A percentile compares a stretch with the other conserved stretches of the same genome.
Conservation (phyloP, 148 eudicot species). For the Silene uniflora region DNA sequence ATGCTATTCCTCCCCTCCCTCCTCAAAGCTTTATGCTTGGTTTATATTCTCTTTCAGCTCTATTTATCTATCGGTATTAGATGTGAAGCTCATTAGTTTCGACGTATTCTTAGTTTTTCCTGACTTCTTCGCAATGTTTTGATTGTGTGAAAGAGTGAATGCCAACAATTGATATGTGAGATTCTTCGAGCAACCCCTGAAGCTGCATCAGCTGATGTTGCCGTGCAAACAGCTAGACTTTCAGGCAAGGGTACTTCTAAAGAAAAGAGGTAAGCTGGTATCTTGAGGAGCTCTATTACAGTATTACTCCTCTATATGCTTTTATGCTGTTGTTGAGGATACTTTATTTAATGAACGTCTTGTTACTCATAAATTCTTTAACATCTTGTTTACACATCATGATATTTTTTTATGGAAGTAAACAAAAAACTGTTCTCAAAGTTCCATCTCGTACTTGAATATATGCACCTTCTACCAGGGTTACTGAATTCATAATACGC, state of each 20-base stretch:
- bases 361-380: not conserved
- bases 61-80: not conserved
- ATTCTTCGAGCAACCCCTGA: slow-evolving; percentile 98
- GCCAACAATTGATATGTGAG: slow-evolving; percentile 98
- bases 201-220: slow-evolving; percentile 96
- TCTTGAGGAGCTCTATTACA: not conserved
- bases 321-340: slow-evolving; percentile 5
- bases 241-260: slow-evolving; percentile 82
- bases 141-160: slow-evolving; percentile 67
- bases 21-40: not conserved
- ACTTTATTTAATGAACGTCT: not conserved
- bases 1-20: not conserved
- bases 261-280: slow-evolving; percentile 67
- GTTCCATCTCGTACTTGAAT: not conserved
- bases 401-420: not conserved
- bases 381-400: not conserved
- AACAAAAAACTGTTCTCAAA: not conserved
- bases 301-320: not conserved
- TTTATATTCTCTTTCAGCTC: not conserved
- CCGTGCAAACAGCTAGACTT: slow-evolving; percentile 95
- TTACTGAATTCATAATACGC: too few species aligned
- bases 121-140: slow-evolving; percentile 3
- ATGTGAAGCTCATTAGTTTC: not conserved
- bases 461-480: not conserved
- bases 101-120: not conserved